Base-by-base conservation (phyloP, 306 rosid genomes). In the Malus asiatica region DNA sequence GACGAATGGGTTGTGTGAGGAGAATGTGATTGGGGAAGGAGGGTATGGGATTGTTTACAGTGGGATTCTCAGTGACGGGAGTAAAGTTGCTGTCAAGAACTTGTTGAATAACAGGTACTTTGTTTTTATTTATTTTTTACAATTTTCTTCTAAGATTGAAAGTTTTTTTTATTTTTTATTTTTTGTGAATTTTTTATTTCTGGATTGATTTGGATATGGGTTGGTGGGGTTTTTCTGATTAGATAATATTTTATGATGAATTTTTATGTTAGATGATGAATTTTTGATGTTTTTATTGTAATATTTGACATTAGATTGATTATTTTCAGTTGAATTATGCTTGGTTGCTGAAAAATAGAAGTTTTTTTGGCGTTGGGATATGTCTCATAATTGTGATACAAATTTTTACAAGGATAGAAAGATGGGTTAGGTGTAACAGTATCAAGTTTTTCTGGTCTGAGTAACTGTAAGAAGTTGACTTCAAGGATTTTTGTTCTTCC, bases 21-120 rank as follows among this genome's bases (percentile, higher is more conserved):
- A 90, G 66, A 96, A 88, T 78, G 99, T 96, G 70, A 87, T 96
- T 64, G 99, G 99, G 0, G 98, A 96, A 87, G 99, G 99, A 55
- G 99, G 99, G 2, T 96, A 96, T 83, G 99, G 99, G 71, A 92
- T 96, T 32, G 99, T 96, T 3, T 96, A 96, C 33, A 74, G 83
- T 52, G 99, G 99, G 2, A 33, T 89, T 58, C 89, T 96, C 27
- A 58, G 77, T 76, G 99, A 96, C 55, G 97, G 97, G 2, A 88
- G 90, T 65, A 84, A 68, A 63, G 74, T 96, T 68, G 99, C 99
- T 23, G 92, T 96, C 10, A 96, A 96, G 90, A 96, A 96, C 68
- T 95, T 96, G 63, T 85, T 96, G 89, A 96, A 96, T 81, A 96
- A 96, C 84, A 88, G 90, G 99, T 96, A 84, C 48, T 33, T 3